Evolutionary conservation across 257 asterid species (phyloP).

Genomic region (Thymus mandschuricus): DNA sequence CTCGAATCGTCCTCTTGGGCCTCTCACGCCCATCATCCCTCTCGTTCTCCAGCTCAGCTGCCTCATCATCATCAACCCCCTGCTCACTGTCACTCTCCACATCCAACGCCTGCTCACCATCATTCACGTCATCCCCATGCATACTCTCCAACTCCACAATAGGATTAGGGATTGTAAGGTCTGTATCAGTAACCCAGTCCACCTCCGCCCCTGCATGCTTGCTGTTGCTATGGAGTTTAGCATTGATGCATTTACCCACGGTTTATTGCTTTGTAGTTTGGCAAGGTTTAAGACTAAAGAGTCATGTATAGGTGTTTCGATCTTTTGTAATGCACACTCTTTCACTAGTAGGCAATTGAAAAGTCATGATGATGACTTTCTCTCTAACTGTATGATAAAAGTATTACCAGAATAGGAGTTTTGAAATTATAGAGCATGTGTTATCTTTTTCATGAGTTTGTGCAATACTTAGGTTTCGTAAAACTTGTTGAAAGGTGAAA

Average conservation of each 20-base stretch:
- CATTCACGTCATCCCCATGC: no score
- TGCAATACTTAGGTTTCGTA: background rate
- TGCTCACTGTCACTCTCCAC: no score
- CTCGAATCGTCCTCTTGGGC: no score
- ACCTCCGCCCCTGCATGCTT: no score
- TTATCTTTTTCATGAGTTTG: background rate
- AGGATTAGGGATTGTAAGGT: no score
- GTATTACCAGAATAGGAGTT: background rate
- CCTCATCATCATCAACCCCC: no score
- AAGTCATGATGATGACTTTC: background rate
- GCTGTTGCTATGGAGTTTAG: background rate
- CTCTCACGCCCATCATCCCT: no score
- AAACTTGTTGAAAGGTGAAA: slow-evolving; percentile 5
- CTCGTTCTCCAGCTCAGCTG: no score
- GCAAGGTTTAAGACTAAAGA: background rate
- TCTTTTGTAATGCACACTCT: background rate
- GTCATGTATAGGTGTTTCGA: background rate
- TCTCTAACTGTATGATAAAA: background rate
- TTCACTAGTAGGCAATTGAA: background rate
- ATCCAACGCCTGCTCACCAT: no score
- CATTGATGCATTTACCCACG: background rate
- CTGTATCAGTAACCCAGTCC: no score
- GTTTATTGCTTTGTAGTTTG: background rate
- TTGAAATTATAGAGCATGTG: background rate
- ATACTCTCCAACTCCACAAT: no score